Base-by-base conservation (phyloP, 1,284 basidiomycete species). In the Xerocomus tenax region DNA sequence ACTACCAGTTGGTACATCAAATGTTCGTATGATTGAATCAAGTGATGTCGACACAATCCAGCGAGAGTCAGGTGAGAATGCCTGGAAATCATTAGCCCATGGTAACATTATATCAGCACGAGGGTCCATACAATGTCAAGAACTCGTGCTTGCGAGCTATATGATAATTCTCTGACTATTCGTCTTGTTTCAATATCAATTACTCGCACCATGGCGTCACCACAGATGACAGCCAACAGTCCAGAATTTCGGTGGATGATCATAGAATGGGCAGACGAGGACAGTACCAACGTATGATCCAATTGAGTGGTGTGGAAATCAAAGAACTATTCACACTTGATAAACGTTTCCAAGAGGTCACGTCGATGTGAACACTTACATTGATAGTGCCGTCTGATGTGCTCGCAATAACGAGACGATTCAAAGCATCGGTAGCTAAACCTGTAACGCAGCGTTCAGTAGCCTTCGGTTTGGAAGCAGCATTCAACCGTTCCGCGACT, bases 21-120 rank as follows among this genome's bases (percentile, higher is more conserved):
- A 98, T 0, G 96, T 98, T 41, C 96, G 83, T 58, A 98, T 89
- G 43, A 88, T 77, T 1, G 89, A 91, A 66, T 99, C 96, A 47
- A 95, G 73, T 10, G 93, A 92, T 2, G 90, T 84, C 0, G 84
- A 74, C 34, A 98, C 78, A 35, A 98, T 72, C 95, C 95, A 98
- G 54, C 94, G 76, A 3, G 91, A 94, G 66, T 98, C 93, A 2
- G 91, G 82, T 7, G 94, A 96, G 68, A 97, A 96, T 0, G 87
- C 77, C 91, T 93, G 57, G 8, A 48, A 15, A 15, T 1, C 16
- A 21, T 66, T 28, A 58, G 53, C 30, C 16, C 25, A n/a, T 26
- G 1, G 10, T 32, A 28, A 16, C 23, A 18, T 29, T 39, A 45
- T 19, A 49, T 28, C 23, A 44, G 49, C 40, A 15, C 8, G 0